Percentiles rank a stretch among this genome's conserved stretches.
These are phyloP conservation scores for Sporisorium iseilematis-ciliati DNA, from an alignment of 1,284 basidiomycete genomes.

Conservation along the genomic window DNA sequence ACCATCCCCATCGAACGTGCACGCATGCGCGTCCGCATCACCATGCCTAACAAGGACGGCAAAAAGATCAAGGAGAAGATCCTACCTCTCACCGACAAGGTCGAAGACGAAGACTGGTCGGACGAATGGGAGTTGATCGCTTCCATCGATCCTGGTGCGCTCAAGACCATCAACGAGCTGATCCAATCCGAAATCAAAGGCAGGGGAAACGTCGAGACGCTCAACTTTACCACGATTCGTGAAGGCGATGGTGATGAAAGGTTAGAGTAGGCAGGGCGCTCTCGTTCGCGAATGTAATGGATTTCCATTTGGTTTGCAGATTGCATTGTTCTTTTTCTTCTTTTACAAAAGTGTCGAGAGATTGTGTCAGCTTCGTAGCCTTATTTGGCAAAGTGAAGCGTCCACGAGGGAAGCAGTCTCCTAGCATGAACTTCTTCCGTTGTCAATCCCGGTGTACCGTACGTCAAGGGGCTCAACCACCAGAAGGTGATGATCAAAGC, in stretches of 20 bases:
- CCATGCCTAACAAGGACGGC: slow-evolving; percentile 81
- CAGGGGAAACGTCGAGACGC: slow-evolving; percentile 77
- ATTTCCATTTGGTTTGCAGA: slow-evolving; percentile 3
- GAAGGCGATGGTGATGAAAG: slow-evolving; percentile 63
- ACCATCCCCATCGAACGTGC: slow-evolving; percentile 91
- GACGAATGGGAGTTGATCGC: slow-evolving; percentile 85
- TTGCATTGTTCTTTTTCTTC: slow-evolving; percentile 8
- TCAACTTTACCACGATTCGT: slow-evolving; percentile 62
- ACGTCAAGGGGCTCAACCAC: slow-evolving; percentile 64
- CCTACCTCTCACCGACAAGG: slow-evolving; percentile 79
- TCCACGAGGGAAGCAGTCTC: slow-evolving; percentile 58
- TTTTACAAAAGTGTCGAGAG: slow-evolving; percentile 1
- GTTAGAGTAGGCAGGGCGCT: slow-evolving; percentile 29
- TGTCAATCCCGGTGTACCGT: slow-evolving; percentile 55
- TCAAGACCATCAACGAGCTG: slow-evolving; percentile 88
- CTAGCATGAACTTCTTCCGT: slow-evolving; percentile 44
- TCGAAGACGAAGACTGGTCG: slow-evolving; percentile 84
- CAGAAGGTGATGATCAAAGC: slow-evolving; percentile 50
- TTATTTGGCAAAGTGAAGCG: slow-evolving; percentile 59
- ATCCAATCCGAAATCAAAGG: slow-evolving; percentile 85
- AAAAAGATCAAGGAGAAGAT: slow-evolving; percentile 81
- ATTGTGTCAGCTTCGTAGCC: not conserved
- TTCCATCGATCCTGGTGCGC: slow-evolving; percentile 91
- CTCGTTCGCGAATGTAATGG: not conserved
- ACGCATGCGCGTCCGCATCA: slow-evolving; percentile 88